Conservation (phyloP, 2,329 filamentous ascomycete genomes). For the Talaromyces sp. region DNA sequence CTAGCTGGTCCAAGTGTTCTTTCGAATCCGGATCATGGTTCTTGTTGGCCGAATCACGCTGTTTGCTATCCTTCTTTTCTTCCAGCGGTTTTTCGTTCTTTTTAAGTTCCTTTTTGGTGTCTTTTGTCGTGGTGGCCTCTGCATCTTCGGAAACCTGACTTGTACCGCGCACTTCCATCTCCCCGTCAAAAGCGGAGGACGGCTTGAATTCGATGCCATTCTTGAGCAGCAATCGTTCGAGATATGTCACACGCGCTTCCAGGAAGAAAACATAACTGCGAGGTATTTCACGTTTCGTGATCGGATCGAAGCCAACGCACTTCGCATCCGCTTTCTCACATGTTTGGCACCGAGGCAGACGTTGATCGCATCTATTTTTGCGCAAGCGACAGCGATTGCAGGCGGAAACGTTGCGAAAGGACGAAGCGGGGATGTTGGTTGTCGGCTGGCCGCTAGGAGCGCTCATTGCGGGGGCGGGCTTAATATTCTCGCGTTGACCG, state of each 20-base stretch:
- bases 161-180: conserved; percentile 17
- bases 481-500: background rate
- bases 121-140: conserved; percentile 11
- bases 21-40: conserved; percentile 50
- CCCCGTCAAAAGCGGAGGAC: conserved; percentile 62
- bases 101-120: conserved; percentile 27
- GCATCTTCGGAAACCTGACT: conserved; percentile 34
- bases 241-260: conserved; percentile 78
- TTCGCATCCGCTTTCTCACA: conserved; percentile 90
- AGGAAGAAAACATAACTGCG: conserved; percentile 93
- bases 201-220: conserved; percentile 71
- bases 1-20: conserved; percentile 63
- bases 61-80: conserved; percentile 21
- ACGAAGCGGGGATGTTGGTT: conserved; percentile 37
- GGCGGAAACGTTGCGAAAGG: conserved; percentile 84
- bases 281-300: conserved; percentile 93
- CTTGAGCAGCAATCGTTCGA: conserved; percentile 71
- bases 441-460: conserved; percentile 25
- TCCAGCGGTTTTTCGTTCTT: conserved; percentile 21
- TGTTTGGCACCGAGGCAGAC: conserved; percentile 82
- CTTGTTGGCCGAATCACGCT: conserved; percentile 37
- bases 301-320: conserved; percentile 94
- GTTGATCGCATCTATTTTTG: conserved; percentile 95
- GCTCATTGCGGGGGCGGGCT: conserved; percentile 21
- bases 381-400: conserved; percentile 89